Evolutionary conservation across 371 early-diverging fungal species (phyloP).

Genomic region (Mucor racemosus): DNA sequence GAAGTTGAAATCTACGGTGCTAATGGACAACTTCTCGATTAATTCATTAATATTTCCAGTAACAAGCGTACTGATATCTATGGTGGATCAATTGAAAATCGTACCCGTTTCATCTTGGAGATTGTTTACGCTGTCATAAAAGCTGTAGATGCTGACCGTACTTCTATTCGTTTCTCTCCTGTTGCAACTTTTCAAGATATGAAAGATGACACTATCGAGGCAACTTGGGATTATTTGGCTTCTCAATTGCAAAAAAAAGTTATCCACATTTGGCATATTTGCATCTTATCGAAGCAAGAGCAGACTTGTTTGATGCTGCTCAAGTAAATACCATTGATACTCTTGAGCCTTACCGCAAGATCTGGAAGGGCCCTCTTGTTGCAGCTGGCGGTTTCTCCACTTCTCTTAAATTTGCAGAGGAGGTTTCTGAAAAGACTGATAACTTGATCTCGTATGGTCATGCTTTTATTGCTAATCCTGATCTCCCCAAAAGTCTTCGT

Average conservation of each 20-base stretch:
- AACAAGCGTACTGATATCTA: slow-evolving; percentile 65
- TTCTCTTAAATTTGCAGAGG: slow-evolving; percentile 17
- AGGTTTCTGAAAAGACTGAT: slow-evolving; percentile 24
- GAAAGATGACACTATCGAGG: slow-evolving; percentile 31
- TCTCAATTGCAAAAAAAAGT: slow-evolving; percentile 16
- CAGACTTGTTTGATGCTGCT: slow-evolving; percentile 8
- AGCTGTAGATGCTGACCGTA: slow-evolving; percentile 27
- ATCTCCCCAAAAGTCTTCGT: slow-evolving; percentile 35
- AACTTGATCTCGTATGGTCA: slow-evolving; percentile 38
- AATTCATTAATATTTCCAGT: slow-evolving; percentile 52
- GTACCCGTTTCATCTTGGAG: slow-evolving; percentile 69
- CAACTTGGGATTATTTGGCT: slow-evolving; percentile 31
- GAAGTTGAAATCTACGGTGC: slow-evolving; percentile 73
- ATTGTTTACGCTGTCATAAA: too few species aligned
- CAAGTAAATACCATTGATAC: not conserved
- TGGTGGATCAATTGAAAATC: slow-evolving; percentile 76
- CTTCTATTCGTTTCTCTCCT: slow-evolving; percentile 27
- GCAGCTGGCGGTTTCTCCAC: slow-evolving; percentile 24
- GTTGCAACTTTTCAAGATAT: slow-evolving; percentile 26
- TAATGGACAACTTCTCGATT: slow-evolving; percentile 64
- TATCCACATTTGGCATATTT: slow-evolving; percentile 34
- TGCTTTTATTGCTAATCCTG: slow-evolving; percentile 41
- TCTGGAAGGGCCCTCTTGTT: slow-evolving; percentile 36
- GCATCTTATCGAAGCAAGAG: slow-evolving; percentile 36
- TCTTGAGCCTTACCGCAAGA: slow-evolving; percentile 30